Evolutionary conservation across 2,329 filamentous ascomycete genomes (phyloP).

Genomic region (Trichoderma atroviride): DNA sequence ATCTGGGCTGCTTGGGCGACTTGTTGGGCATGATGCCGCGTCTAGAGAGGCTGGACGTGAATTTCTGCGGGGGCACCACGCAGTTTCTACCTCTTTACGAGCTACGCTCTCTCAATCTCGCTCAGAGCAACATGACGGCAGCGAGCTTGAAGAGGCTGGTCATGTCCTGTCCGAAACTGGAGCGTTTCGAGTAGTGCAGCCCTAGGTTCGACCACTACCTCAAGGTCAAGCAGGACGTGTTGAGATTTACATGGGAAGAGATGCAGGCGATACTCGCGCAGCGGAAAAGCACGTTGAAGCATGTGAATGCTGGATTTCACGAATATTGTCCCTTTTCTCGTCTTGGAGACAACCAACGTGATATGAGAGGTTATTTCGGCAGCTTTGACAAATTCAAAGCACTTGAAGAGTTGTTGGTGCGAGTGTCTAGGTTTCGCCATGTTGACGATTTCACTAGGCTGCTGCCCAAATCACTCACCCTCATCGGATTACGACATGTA

Average conservation of each 20-base stretch:
- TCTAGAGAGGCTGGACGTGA: not conserved
- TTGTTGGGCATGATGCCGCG: not conserved
- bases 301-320: not conserved
- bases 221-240: not conserved
- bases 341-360: too few relatives aligned
- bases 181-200: not conserved
- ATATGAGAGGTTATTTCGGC: not conserved
- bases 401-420: not conserved
- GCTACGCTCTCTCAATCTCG: not conserved
- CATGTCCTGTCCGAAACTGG: not conserved
- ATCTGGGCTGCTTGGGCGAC: not conserved
- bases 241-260: not conserved
- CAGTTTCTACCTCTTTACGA: not conserved
- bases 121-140: not conserved
- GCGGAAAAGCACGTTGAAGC: not conserved
- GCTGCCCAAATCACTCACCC: not conserved
- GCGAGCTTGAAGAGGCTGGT: not conserved
- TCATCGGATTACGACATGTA: not conserved
- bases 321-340: not conserved
- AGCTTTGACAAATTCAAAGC: not conserved
- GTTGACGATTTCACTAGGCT: not conserved
- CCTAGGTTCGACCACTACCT: not conserved
- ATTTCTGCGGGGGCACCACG: not conserved
- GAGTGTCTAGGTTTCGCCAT: not conserved
- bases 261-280: not conserved